Evolutionary conservation across 345 rosid genomes (phyloP), one percentile per base, ranked within the genome.

Genomic region (Balakata baccata): DNA sequence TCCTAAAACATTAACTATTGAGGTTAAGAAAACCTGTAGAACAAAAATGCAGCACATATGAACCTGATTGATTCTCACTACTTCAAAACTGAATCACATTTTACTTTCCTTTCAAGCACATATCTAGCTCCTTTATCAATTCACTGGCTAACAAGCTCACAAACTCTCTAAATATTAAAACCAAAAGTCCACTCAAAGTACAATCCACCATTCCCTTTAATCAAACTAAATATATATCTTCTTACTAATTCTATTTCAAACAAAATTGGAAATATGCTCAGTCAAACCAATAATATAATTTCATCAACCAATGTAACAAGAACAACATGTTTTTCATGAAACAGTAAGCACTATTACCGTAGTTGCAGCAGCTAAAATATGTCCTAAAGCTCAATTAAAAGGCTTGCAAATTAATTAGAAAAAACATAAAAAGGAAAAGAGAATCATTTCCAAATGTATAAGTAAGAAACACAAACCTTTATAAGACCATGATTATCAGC

Each of bases 401-500:
- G 20, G 18, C 57, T 18, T 0, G 57, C 57, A 52, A 52, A 52
- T 52, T 14, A 52, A 52, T 17, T 2, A 52, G 5, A 13, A 14
- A 50, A 3, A 50, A 3, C 16, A 50, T 29, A 52, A 5, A 52
- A 52, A 17, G 7, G 16, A 52, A 52, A 52, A n/a, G 60, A 56
- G 61, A 57, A 43, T 3, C 34, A 57, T 20, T 57, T 57, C 34
- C 1, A 1, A 13, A 57, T 17, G 22, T n/a, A 53, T 4, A 11
- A 23, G 61, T 29, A 29, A 29, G 14, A 20, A 57, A 43, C 34
- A 57, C 34, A 23, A 57, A 57, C 70, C 70, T 66, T 66, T 74
- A 87, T 86, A 78, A 92, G n/a, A n/a, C n/a, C n/a, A n/a, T n/a
- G n/a, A n/a, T n/a, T n/a, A n/a, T n/a, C n/a, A n/a, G n/a, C n/a